These are phyloP conservation scores for Apiotrichum siamense DNA, from an alignment of 1,284 basidiomycete species.

Conservation along the genomic window DNA sequence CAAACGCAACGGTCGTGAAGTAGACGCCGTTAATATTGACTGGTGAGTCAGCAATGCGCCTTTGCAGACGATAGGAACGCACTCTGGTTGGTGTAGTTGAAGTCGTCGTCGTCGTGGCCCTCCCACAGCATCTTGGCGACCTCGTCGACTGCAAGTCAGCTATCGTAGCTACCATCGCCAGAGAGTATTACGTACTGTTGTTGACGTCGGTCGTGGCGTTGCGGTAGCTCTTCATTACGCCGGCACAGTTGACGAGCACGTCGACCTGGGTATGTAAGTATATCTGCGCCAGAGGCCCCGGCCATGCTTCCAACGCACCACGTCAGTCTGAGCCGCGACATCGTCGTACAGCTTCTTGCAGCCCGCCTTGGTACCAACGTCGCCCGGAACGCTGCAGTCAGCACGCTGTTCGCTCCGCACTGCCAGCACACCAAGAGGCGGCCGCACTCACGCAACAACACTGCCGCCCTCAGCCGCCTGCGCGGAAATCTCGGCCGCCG, in stretches of 20 bases:
- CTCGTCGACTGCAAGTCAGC: neutral
- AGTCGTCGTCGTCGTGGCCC: slow-evolving; percentile 33
- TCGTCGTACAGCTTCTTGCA: slow-evolving; percentile 33
- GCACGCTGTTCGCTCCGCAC: neutral
- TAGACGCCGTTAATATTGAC: slow-evolving; percentile 40
- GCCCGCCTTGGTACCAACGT: slow-evolving; percentile 40
- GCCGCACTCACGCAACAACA: slow-evolving; percentile 9
- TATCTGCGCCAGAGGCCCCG: neutral
- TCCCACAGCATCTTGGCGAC: slow-evolving; percentile 36
- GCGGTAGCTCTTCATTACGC: slow-evolving; percentile 29
- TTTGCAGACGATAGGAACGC: neutral
- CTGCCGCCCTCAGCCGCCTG: slow-evolving; percentile 20
- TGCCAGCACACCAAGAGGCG: no score
- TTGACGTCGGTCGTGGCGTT: slow-evolving; percentile 27
- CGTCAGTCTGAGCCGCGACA: slow-evolving; percentile 25
- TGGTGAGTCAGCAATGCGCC: neutral
- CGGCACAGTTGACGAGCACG: slow-evolving; percentile 42
- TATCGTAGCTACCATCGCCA: neutral
- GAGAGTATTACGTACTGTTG: slow-evolving; percentile 25
- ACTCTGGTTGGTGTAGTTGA: slow-evolving; percentile 24
- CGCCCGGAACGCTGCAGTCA: slow-evolving; percentile 36
- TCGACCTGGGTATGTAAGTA: slow-evolving; percentile 13
- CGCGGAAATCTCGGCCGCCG: slow-evolving; percentile 35
- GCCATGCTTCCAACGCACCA: slow-evolving; percentile 5
- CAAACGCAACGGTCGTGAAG: slow-evolving; percentile 39